phyloP scores from a whole-genome alignment of 495 filamentous ascomycete genomes.

The Friedmanniomyces simplex region DNA sequence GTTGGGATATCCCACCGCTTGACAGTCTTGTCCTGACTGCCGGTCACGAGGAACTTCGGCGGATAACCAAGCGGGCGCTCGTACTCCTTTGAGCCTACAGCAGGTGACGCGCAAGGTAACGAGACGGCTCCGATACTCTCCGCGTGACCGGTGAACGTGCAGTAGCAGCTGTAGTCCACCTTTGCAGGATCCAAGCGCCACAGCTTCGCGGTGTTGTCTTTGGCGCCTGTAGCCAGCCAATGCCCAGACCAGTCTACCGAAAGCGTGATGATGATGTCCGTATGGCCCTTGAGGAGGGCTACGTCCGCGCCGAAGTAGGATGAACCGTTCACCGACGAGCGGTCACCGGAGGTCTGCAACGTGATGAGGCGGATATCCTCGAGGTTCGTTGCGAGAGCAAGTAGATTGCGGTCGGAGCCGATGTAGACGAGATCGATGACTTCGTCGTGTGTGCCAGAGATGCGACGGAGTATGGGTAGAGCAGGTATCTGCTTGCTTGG shows the following conservation, averaged over 20 bases:
- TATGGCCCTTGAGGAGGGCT: constrained; percentile 73
- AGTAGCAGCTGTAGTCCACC: constrained; percentile 65
- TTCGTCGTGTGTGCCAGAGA: constrained; percentile 94
- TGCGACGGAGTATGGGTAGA: constrained; percentile 51
- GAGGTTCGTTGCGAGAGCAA: constrained; percentile 90
- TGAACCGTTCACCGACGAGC: not conserved
- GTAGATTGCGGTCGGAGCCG: constrained; percentile 61
- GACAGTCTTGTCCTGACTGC: constrained; percentile 87
- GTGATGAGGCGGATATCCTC: constrained; percentile 85
- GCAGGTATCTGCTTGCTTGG: constrained; percentile 27
- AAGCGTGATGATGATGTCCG: constrained; percentile 90
- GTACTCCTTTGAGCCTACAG: constrained; percentile 51
- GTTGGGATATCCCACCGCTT: constrained; percentile 71
- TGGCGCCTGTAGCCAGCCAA: constrained; percentile 92
- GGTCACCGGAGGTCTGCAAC: constrained; percentile 28
- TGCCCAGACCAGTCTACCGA: constrained; percentile 92
- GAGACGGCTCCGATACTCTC: constrained; percentile 91
- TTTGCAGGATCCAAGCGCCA: constrained; percentile 78
- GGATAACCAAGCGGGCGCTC: constrained; percentile 63
- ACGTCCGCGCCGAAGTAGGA: constrained; percentile 79
- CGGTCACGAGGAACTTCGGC: constrained; percentile 75
- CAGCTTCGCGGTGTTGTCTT: constrained; percentile 87
- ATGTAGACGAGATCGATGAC: constrained; percentile 88
- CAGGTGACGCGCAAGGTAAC: constrained; percentile 58
- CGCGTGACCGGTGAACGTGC: constrained; percentile 78